phyloP scores from a whole-genome alignment of 495 filamentous ascomycete genomes.

The Neurospora terricola region DNA sequence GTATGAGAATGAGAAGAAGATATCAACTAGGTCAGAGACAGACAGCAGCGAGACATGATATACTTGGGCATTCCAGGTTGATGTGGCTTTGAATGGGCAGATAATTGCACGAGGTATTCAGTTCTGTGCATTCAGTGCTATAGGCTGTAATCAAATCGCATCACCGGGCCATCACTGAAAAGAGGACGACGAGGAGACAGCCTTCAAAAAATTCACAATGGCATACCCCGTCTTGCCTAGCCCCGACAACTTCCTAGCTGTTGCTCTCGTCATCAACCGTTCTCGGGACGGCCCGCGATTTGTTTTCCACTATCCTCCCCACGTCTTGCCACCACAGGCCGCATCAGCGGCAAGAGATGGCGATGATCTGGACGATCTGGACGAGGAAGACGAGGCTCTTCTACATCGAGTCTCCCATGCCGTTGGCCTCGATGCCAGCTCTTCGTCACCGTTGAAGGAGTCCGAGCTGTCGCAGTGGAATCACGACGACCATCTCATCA shows the following conservation, averaged over 20 bases:
- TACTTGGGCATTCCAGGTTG: background rate
- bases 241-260: constrained; percentile 51
- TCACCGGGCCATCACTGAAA: background rate
- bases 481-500: constrained; percentile 44
- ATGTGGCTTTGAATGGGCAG: background rate
- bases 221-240: constrained; percentile 36
- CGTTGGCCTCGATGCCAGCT: constrained; percentile 17
- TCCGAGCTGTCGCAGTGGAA: constrained; percentile 42
- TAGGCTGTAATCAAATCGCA: background rate
- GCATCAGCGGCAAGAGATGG: constrained; percentile 12
- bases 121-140: background rate
- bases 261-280: constrained; percentile 73
- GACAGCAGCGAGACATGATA: background rate
- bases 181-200: background rate
- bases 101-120: background rate
- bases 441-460: constrained; percentile 23
- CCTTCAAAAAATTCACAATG: constrained; percentile 16
- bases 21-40: background rate
- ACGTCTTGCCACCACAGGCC: constrained; percentile 22
- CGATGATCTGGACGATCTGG: constrained; percentile 26
- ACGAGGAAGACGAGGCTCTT: constrained; percentile 34
- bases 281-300: constrained; percentile 73
- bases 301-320: constrained; percentile 81
- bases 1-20: background rate
- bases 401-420: constrained; percentile 22